Base-by-base conservation (phyloP, 1,139 yeast genomes). In the Tardiomyces digboiensis region DNA sequence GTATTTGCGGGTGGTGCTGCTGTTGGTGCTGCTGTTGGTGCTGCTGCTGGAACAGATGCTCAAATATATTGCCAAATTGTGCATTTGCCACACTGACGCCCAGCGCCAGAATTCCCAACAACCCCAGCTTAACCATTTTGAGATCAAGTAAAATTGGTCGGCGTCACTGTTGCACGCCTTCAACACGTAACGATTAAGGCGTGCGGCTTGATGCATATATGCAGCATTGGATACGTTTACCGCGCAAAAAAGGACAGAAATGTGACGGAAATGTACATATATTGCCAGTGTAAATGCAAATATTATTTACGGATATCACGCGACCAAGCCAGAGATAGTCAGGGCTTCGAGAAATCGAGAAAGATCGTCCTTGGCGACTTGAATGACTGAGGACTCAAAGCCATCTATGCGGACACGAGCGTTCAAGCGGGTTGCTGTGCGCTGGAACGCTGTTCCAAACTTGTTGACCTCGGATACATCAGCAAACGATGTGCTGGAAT, bases 331-430 rank as follows among this genome's bases (percentile, higher is more conserved):
- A 3, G 19, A 14, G 12, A 33, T 13, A 7, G 82, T 76, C 46
- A 91, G 68, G 46, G 80, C 79, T 61, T 91, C 98, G 52, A 91
- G 67, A 58, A 91, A 91, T 39, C 95, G 87, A 2, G 88, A 73
- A 53, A 91, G 69, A 59, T 93, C 98, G 45, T 88, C 95, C 58
- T 81, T 82, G 47, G 87, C 68, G 41, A 93, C 81, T 64, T 91
- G 97, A 39, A 93, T 87, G 33, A 91, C 86, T 2, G 97, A 81
- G 50, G 95, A 85, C 58, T 91, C 97, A 64, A 91, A 91, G 55
- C 95, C 87, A 62, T 93, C 97, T 49, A 91, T 82, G 56, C 93
- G 74, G 29, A 88, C 89, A 54, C 85, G 81, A 5, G 97, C 97
- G 36, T 89, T 91, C 13, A 94, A 82, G 10, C 77, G 75, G 41